Evolutionary conservation across 371 early-diverging fungal genomes (phyloP), one percentile per base, ranked within the genome.

Genomic region (Haplosporangium sp.): DNA sequence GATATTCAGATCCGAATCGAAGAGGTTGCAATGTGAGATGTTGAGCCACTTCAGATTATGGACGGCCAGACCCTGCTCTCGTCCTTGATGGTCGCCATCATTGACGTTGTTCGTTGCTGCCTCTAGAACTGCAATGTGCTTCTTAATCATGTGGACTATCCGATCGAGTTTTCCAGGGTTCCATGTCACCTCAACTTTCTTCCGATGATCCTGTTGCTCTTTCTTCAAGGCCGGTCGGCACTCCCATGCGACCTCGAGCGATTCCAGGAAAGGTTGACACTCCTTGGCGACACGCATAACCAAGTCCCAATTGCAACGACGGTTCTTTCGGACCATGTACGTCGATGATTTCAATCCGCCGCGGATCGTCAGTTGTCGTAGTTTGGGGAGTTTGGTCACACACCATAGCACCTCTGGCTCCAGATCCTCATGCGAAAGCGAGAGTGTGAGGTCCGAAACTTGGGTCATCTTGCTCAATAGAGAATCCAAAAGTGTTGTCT

Each of bases 371-470:
- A 71, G 18, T 16, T 43, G 64, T 36, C 61, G 18, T 6, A 71
- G 64, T 20, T 43, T 37, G 0, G 53, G 48, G 16, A 64, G 10
- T 2, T 20, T 64, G 12, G 54, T 50, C 0, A 46, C 59, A 29
- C 60, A 71, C 60, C 59, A 71, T 3, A 71, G 43, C 1, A 71
- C 55, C 41, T 64, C 64, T 1, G 64, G 64, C 6, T 47, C 48
- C 42, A 64, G 11, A n/a, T 59, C 43, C 37, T 71, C 56, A 11
- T 64, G 54, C 0, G 60, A 64, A 13, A 71, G 20, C 20, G 59
- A 71, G 37, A 64, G 59, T 0, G 65, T 64, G 20, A 71, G 71
- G 8, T 71, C 60, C 14, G 57, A n/a, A 20, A 71, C 38, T 20
- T 41, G 45, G 6, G 59, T 41, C 0, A 71, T 36, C 18, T 62